Evolutionary conservation across 2,329 filamentous ascomycete species (phyloP).

Genomic region (Apiospora saccharicola): DNA sequence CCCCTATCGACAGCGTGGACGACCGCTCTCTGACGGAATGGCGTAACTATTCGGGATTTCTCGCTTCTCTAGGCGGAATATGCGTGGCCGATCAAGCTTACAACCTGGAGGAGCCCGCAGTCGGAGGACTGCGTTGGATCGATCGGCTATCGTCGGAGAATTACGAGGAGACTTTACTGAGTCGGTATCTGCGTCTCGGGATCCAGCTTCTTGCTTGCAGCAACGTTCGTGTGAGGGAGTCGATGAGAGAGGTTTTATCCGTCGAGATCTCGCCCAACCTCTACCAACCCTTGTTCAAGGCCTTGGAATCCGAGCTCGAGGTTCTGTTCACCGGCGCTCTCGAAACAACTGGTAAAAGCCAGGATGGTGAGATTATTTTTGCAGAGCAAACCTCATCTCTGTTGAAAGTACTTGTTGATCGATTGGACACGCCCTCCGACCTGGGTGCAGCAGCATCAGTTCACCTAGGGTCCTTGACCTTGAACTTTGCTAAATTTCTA

Average conservation of each 20-base stretch:
- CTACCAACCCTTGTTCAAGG: constrained; percentile 69
- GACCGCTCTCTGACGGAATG: constrained; percentile 68
- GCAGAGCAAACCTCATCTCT: constrained; percentile 72
- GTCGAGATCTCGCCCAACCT: constrained; percentile 69
- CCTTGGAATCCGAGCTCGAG: constrained; percentile 70
- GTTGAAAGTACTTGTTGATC: constrained; percentile 68
- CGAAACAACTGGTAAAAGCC: constrained; percentile 56
- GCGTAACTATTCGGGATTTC: constrained; percentile 74
- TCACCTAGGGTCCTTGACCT: constrained; percentile 67
- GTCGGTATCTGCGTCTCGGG: constrained; percentile 67
- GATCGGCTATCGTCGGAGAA: constrained; percentile 66
- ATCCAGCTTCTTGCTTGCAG: constrained; percentile 70
- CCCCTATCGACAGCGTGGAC: constrained; percentile 57
- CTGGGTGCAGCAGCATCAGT: constrained; percentile 68
- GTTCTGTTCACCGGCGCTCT: constrained; percentile 66
- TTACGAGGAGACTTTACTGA: constrained; percentile 66
- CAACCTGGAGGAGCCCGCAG: constrained; percentile 63
- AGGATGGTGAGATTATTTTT: constrained; percentile 69
- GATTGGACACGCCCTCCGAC: constrained; percentile 69
- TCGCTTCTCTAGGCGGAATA: constrained; percentile 71
- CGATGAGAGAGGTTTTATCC: constrained; percentile 70
- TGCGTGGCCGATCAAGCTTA: constrained; percentile 68
- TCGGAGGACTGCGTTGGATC: constrained; percentile 69
- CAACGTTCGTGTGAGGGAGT: constrained; percentile 71
- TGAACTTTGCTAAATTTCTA: constrained; percentile 73